phyloP scores from a whole-genome alignment of 495 filamentous ascomycete genomes.

The Tuber umbilicatum region DNA sequence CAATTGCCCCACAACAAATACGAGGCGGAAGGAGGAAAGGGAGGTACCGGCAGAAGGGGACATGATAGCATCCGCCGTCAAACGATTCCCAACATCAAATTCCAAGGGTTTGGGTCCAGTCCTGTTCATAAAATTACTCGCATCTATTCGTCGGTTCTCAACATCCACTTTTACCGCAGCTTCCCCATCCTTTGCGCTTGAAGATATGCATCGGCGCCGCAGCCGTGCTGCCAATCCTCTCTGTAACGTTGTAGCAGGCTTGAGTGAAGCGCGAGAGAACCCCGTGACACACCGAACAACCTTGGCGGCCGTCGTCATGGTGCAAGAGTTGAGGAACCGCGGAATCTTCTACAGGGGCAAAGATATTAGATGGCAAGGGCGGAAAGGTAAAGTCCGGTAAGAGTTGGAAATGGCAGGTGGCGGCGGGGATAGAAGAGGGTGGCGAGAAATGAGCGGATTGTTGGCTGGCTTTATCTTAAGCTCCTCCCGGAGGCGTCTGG shows the following conservation, averaged over 20 bases:
- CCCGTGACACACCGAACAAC: conserved; percentile 26
- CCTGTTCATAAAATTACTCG: conserved; percentile 28
- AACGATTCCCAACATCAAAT: conserved; percentile 15
- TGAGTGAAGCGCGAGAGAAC: conserved; percentile 19
- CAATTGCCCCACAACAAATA: conserved; percentile 1
- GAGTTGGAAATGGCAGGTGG: not conserved
- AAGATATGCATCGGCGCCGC: conserved; percentile 26
- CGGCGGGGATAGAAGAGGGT: too few species aligned
- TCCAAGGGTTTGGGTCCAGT: conserved; percentile 30
- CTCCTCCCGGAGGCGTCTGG: not conserved
- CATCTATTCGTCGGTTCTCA: conserved; percentile 34
- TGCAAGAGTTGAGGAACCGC: not conserved
- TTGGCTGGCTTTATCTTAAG: conserved; percentile 11
- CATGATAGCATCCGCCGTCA: conserved; percentile 36
- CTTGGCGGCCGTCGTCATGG: conserved; percentile 34
- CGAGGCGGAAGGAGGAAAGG: not conserved
- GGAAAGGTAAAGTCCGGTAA: not conserved
- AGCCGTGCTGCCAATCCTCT: not conserved
- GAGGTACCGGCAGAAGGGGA: conserved; percentile 37
- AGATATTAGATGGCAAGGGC: conserved; percentile 6
- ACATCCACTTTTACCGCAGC: conserved; percentile 28
- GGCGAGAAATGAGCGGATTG: not conserved
- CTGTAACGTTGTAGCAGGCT: conserved; percentile 9
- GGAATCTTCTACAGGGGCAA: conserved; percentile 14
- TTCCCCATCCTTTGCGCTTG: conserved; percentile 22